These are phyloP conservation scores for Calonectria pteridis DNA, from an alignment of 2,329 filamentous ascomycete species.

Conservation along the genomic window DNA sequence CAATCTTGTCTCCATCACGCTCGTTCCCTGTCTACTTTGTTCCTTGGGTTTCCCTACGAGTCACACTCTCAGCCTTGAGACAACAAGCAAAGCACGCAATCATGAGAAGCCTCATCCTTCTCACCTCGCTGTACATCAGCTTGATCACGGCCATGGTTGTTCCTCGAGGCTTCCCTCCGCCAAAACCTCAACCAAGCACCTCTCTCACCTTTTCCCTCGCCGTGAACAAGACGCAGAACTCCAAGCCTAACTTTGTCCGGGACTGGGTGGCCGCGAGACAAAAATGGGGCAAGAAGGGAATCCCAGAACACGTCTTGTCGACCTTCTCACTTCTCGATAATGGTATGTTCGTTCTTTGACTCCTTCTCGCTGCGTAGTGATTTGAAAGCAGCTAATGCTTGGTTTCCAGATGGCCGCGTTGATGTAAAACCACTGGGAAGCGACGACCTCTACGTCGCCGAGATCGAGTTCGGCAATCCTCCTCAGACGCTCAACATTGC, in stretches of 20 bases:
- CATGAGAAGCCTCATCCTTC: constrained; percentile 35
- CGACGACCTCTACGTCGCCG: constrained; percentile 59
- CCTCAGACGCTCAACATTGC: constrained; percentile 61
- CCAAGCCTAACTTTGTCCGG: constrained; percentile 47
- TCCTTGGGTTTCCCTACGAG: background rate
- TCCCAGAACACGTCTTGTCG: constrained; percentile 33
- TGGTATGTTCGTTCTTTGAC: constrained; percentile 36
- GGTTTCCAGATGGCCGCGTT: constrained; percentile 47
- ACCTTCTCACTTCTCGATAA: constrained; percentile 46
- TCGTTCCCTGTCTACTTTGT: background rate
- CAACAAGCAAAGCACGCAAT: background rate
- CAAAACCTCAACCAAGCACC: background rate
- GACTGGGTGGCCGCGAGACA: constrained; percentile 50
- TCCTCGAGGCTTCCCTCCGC: constrained; percentile 12
- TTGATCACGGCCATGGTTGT: constrained; percentile 28
- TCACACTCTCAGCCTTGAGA: background rate
- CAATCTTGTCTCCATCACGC: background rate
- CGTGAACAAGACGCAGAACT: constrained; percentile 36
- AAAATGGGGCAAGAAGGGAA: constrained; percentile 50
- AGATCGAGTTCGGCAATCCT: constrained; percentile 61
- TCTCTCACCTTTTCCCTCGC: constrained; percentile 46
- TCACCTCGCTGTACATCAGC: constrained; percentile 30
- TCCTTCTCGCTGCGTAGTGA: background rate
- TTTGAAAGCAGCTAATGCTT: constrained; percentile 17
- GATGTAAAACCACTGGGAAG: constrained; percentile 53